A percentile compares a stretch with the other conserved stretches of the same genome.
phyloP scores from a whole-genome alignment of 2,329 filamentous ascomycete species.

The Corynespora cassiicola region DNA sequence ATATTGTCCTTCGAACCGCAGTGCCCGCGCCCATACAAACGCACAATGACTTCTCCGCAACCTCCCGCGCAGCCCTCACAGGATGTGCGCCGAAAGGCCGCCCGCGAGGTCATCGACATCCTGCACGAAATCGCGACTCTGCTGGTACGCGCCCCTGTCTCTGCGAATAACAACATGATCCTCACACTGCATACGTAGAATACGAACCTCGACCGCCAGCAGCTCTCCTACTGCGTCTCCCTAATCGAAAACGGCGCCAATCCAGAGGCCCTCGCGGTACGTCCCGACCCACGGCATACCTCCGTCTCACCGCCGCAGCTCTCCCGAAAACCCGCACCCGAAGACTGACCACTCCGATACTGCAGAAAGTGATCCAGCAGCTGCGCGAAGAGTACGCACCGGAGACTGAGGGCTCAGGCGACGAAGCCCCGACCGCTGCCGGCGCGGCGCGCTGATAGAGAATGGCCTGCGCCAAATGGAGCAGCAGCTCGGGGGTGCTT shows the following conservation, averaged over 20 bases:
- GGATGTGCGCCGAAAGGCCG: conserved; percentile 71
- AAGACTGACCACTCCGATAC: conserved; percentile 65
- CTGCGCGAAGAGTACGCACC: conserved; percentile 50
- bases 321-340: conserved; percentile 2
- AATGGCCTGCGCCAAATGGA: no score
- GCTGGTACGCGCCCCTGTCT: conserved; percentile 66
- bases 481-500: no score
- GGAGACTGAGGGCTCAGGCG: conserved; percentile 30
- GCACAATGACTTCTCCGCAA: conserved; percentile 4
- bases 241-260: conserved; percentile 98
- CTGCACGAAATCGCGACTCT: conserved; percentile 87
- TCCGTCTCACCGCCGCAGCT: conserved; percentile 11
- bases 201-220: conserved; percentile 88
- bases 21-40: background rate
- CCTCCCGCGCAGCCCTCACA: conserved; percentile 24
- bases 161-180: conserved; percentile 1
- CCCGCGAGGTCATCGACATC: conserved; percentile 81
- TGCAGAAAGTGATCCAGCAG: conserved; percentile 55
- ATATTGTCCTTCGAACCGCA: no score
- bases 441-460: conserved; percentile 31
- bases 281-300: conserved; percentile 44
- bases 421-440: conserved; percentile 32
- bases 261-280: conserved; percentile 89
- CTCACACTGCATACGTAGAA: conserved; percentile 67
- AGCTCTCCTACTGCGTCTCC: conserved; percentile 92